Base-by-base conservation (phyloP, 306 rosid species). In the Arachis hypogaea region DNA sequence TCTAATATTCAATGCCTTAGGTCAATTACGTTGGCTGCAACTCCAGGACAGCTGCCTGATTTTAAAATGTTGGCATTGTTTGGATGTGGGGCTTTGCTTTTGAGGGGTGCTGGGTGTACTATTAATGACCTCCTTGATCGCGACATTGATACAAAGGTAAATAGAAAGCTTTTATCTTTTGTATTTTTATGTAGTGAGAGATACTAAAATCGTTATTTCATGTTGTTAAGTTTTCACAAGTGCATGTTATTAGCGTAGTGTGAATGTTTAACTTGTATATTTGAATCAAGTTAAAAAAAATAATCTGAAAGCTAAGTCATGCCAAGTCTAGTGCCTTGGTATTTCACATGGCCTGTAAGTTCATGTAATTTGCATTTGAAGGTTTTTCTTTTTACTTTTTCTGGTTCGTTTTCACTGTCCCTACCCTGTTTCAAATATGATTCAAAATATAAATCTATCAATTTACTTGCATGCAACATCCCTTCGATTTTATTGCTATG, bases 61-160 rank as follows among this genome's bases (percentile, higher is more conserved):
- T 69, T 93, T 71, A 89, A 89, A 85, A 82, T 91, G 87, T 9
- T 93, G 82, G 52, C 75, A 11, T 72, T 91, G 59, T 91, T 93
- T 83, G 98, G 92, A 62, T 85, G 87, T 68, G 97, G 97, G 52
- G 92, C 96, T 55, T 77, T 93, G 81, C 95, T 93, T 77, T 79
- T 91, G 41, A 85, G 98, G 83, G 97, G 96, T 7, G 96, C 95
- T 7, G 96, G 96, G 11, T 93, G 94, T 83, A 93, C 97, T 46
- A 5, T 91, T 63, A 93, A 93, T 68, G 98, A 93, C 70, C 94
- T 94, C 51, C 84, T 93, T 61, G 97, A 89, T 74, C 91, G 81
- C 52, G 95, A 93, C 71, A 91, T 93, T 71, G 98, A 93, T 78
- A 82, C 82, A 57, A 86, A 58, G 91, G 98, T 85, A 80, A 69